These are phyloP conservation scores for Wallacemonas rigidus DNA, from an alignment of 208 protist genomes.

Conservation along the genomic window DNA sequence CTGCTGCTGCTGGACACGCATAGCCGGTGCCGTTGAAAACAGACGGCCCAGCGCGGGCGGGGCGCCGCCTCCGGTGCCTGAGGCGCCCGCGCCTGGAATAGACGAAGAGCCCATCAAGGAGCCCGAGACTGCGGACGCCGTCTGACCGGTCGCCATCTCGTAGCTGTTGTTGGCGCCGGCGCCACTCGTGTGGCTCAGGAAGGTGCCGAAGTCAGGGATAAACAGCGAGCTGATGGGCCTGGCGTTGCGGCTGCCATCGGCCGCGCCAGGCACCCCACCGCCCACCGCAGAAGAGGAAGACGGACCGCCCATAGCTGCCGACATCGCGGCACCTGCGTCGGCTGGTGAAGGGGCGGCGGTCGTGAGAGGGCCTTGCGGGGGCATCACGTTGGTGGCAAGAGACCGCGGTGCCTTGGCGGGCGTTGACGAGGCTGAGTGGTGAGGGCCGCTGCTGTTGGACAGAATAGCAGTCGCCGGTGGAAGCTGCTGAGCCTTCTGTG, in stretches of 20 bases:
- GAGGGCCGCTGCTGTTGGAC: background rate
- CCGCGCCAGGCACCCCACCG: too few species aligned
- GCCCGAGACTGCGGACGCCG: background rate
- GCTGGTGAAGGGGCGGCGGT: background rate
- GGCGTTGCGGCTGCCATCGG: background rate
- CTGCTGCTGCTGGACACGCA: slow-evolving; percentile 13
- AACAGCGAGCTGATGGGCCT: slow-evolving; percentile 12
- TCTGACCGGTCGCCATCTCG: background rate
- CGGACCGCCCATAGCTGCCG: too few species aligned
- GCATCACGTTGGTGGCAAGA: background rate
- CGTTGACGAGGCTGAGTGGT: background rate
- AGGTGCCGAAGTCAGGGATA: slow-evolving; percentile 13
- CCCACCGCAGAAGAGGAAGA: too few species aligned
- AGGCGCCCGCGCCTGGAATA: background rate
- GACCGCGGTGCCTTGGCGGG: background rate
- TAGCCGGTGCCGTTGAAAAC: slow-evolving; percentile 3
- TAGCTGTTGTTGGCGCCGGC: background rate
- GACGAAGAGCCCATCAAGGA: background rate
- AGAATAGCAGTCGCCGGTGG: background rate
- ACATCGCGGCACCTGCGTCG: too few species aligned
- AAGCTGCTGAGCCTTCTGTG: background rate
- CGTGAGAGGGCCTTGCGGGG: background rate
- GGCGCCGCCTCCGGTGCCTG: background rate
- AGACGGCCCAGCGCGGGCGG: slow-evolving; percentile 2
- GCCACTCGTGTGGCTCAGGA: slow-evolving; percentile 4